Evolutionary conservation across 1,284 basidiomycete species (phyloP), one percentile per base, ranked within the genome.

Genomic region (Fomes fomentarius): DNA sequence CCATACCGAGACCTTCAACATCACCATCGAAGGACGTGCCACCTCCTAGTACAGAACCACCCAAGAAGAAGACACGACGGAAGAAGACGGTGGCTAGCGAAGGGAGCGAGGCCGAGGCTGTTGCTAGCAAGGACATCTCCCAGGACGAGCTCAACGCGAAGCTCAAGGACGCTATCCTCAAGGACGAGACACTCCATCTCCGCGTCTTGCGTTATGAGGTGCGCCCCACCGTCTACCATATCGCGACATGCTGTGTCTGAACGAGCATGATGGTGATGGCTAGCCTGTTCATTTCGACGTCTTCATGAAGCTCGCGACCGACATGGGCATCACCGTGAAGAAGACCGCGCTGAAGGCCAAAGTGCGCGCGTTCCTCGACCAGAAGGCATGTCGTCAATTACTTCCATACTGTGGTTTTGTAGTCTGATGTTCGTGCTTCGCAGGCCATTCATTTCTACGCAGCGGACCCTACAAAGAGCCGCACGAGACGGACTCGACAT

Each of bases 191-290:
- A 40, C 68, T 89, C 12, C 74, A 86, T 66, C 66, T 76, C 22
- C 77, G 80, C 41, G 77, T 88, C 55, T 66, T 88, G 58, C 81
- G 84, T 24, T 87, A 83, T 62, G 85, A 89, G 75, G 86, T 83
- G 59, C 33, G 71, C 51, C 9, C 22, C 21, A n/a, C 28, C 12
- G n/a, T 21, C n/a, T 19, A n/a, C 15, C 22, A 9, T 21, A 8
- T 19, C 4, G 17, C 17, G 2, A 10, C 21, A 19, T 17, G 17
- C 11, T 6, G 1, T 2, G 31, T 34, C 43, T 45, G 30, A 45
- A 24, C 33, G 24, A 14, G 38, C 19, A 10, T 21, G 19, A 11
- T 41, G 22, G 26, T n/a, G 30, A 6, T n/a, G 10, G 26, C 14
- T 60, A 89, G 86, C 86, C 87, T 6, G 74, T 89, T 45, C 75